Evolutionary conservation across 23 red algal genomes (phyloP), one percentile per base, ranked within the genome.

Genomic region (Agarophyton chilense): DNA sequence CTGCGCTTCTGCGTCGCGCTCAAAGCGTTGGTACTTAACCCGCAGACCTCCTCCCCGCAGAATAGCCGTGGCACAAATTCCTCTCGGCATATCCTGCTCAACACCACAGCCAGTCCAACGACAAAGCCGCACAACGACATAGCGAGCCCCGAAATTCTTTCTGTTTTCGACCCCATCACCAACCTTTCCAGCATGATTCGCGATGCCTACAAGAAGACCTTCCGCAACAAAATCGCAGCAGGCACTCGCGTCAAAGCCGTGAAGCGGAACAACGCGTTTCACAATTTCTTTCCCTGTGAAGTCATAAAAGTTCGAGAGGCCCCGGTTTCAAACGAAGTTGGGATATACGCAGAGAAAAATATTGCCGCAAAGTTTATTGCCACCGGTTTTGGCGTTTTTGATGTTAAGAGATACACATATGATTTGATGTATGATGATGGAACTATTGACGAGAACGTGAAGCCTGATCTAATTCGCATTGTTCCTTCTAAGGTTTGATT

Each of bases 391-490:
- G 68, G 68, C 34, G 68, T 74, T 16, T 49, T 74, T 47, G 39
- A 74, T 18, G 25, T 25, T 6, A 47, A 74, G 68, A 74, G 47
- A 35, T 74, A 74, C 34, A 49, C 68, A 21, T 74, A 74, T 74
- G 68, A 74, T 38, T 47, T 74, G 68, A 38, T n/a, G 40, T 74
- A 74, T 29, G 68, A 74, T 28, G 68, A 74, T 47, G 68, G 68
- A 28, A 46, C 29, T 13, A 31, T 74, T 29, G 68, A 74, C 68
- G 25, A 74, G 13, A 43, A 74, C 47, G 68, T 74, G 10, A 43
- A n/a, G 11, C 68, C 68, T 13, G 39, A 74, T 1, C 21, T 43
- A 24, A 74, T 74, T 49, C 68, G 41, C 17, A 0, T 19, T 49
- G 2, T 74, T 24, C 19, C 25, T 35, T 29, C 60, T 14, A 65